A percentile compares a stretch with the other conserved stretches of the same genome.
Evolutionary conservation across 345 rosid species (phyloP).

Genomic region (Dovyalis caffra): DNA sequence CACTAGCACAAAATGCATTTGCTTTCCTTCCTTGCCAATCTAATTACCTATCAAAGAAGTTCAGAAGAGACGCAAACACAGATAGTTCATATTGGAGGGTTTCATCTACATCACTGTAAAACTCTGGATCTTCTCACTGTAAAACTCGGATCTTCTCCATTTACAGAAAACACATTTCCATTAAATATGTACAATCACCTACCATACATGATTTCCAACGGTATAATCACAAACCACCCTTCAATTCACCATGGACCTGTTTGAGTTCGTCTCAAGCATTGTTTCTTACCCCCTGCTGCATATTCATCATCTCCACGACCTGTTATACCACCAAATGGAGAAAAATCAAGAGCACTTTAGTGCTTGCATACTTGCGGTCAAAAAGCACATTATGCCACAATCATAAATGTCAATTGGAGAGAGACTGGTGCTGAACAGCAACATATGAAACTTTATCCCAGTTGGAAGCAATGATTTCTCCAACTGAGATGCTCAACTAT

Average conservation of each 20-base stretch:
- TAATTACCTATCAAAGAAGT: slow-evolving; percentile 7
- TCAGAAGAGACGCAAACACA: slow-evolving; percentile 9
- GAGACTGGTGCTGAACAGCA: background rate
- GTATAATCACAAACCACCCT: slow-evolving; percentile 20
- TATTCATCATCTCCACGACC: slow-evolving; percentile 64
- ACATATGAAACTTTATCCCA: background rate
- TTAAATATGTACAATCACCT: slow-evolving; percentile 43
- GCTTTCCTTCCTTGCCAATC: slow-evolving; percentile 5
- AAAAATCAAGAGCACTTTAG: background rate
- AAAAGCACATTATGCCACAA: background rate
- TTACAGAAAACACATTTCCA: slow-evolving; percentile 22
- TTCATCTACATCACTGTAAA: slow-evolving; percentile 17
- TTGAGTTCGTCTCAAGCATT: slow-evolving; percentile 75
- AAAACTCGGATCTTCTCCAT: slow-evolving; percentile 13
- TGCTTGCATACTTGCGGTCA: background rate
- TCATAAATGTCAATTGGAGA: background rate
- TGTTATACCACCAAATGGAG: slow-evolving; percentile 21
- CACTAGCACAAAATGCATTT: slow-evolving; percentile 4
- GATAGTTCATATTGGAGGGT: background rate
- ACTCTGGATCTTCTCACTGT: slow-evolving; percentile 8
- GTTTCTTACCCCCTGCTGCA: slow-evolving; percentile 53
- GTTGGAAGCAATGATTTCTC: background rate
- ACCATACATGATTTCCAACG: slow-evolving; percentile 25
- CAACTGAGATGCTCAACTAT: background rate
- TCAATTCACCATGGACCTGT: slow-evolving; percentile 82